phyloP scores from a whole-genome alignment of 345 rosid species.

The Eucalyptus decipiens region DNA sequence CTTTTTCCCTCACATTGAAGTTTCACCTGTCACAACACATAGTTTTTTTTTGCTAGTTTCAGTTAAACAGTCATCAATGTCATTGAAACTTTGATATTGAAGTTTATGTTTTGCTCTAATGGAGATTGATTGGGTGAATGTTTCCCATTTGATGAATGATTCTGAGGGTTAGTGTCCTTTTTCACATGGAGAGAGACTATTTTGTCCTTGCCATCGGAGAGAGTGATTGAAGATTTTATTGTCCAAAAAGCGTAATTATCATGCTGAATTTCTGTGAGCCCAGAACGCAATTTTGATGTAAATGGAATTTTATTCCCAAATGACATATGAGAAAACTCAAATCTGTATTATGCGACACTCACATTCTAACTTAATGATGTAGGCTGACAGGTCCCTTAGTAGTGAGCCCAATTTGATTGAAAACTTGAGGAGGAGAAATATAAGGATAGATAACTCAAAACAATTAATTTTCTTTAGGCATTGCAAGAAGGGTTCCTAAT shows the following conservation, averaged over 20 bases:
- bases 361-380: not conserved
- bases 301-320: not conserved
- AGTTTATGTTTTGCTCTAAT: not conserved
- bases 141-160: not conserved
- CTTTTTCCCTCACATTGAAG: not conserved
- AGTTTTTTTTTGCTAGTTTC: not conserved
- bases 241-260: not conserved
- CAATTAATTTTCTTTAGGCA: not conserved
- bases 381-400: not conserved
- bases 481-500: not conserved
- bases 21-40: not conserved
- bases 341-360: not conserved
- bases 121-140: not conserved
- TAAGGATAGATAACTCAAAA: not conserved
- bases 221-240: not conserved
- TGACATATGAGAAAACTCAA: not conserved
- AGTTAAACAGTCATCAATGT: not conserved
- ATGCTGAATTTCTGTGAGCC: not conserved
- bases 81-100: not conserved
- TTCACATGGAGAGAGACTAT: not conserved
- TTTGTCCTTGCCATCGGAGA: not conserved
- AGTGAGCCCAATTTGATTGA: not conserved
- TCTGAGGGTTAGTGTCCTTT: not conserved
- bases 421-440: not conserved
- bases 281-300: not conserved